A percentile compares a stretch with the other conserved stretches of the same genome.
phyloP scores from a whole-genome alignment of 768 basidiomycete species.

The Boletus insuetus region DNA sequence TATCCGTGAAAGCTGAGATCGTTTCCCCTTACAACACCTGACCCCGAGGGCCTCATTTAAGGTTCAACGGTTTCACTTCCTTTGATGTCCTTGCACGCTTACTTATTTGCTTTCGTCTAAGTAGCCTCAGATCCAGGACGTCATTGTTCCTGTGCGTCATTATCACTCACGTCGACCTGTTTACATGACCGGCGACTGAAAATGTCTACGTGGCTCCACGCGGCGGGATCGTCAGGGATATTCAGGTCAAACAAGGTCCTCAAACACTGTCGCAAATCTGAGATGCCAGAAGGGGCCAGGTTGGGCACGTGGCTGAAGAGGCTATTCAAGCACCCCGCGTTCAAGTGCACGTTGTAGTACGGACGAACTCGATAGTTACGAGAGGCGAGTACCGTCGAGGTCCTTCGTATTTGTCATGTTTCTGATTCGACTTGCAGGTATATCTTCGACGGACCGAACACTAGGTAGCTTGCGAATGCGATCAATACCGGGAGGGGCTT shows the following conservation, averaged over 20 bases:
- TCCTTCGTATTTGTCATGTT: neutral
- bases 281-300: conserved; percentile 45
- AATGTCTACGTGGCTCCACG: too few relatives aligned
- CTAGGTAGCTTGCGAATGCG: conserved; percentile 71
- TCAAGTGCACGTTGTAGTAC: conserved; percentile 67
- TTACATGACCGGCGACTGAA: too few relatives aligned
- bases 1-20: too few relatives aligned
- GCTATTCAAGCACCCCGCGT: conserved; percentile 57
- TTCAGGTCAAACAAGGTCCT: conserved; percentile 63
- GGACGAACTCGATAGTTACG: conserved; percentile 66
- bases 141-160: conserved; percentile 63
- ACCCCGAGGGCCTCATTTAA: too few relatives aligned
- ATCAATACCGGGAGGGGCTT: conserved; percentile 65
- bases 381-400: conserved; percentile 42
- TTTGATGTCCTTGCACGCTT: too few relatives aligned
- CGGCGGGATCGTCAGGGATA: conserved; percentile 47
- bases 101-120: too few relatives aligned
- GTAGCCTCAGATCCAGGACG: too few relatives aligned
- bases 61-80: too few relatives aligned
- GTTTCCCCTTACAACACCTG: too few relatives aligned
- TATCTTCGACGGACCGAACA: conserved; percentile 73
- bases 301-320: conserved; percentile 53
- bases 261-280: conserved; percentile 65
- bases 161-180: too few relatives aligned
- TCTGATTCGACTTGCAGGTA: conserved; percentile 44